phyloP scores from a whole-genome alignment of 129 eudicot genomes.

The Flaveria bidentis region DNA sequence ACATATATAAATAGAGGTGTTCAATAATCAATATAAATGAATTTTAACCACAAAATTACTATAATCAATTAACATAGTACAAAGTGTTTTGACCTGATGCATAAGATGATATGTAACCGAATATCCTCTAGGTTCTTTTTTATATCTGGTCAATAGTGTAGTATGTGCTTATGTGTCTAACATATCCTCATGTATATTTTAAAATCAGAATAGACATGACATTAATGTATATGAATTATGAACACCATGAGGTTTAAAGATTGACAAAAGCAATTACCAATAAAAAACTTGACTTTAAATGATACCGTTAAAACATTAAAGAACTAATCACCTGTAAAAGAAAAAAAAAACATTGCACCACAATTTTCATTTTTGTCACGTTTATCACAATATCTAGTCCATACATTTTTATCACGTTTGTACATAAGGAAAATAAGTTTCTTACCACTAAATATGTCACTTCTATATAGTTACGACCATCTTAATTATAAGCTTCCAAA shows the following conservation, averaged over 20 bases:
- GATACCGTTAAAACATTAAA: background rate
- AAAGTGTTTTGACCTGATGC: no score
- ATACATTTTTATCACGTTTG: background rate
- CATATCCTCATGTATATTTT: background rate
- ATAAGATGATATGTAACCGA: no score
- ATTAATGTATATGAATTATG: background rate
- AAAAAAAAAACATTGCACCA: background rate
- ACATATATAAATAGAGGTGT: no score
- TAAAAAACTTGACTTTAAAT: background rate
- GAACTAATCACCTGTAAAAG: background rate
- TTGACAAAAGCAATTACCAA: background rate
- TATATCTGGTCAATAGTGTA: no score
- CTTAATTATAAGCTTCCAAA: background rate
- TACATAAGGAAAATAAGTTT: background rate
- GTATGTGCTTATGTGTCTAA: no score
- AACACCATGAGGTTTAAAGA: background rate
- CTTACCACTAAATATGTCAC: background rate
- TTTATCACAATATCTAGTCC: background rate
- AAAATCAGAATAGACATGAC: background rate
- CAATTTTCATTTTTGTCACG: background rate
- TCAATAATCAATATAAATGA: no score
- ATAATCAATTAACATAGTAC: no score
- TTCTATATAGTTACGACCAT: background rate
- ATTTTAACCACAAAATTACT: no score
- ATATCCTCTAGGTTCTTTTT: no score